A percentile compares a stretch with the other conserved stretches of the same genome.
These are phyloP conservation scores for Conidiobolus incongruus DNA, from an alignment of 371 early-diverging fungal genomes.

Conservation along the genomic window DNA sequence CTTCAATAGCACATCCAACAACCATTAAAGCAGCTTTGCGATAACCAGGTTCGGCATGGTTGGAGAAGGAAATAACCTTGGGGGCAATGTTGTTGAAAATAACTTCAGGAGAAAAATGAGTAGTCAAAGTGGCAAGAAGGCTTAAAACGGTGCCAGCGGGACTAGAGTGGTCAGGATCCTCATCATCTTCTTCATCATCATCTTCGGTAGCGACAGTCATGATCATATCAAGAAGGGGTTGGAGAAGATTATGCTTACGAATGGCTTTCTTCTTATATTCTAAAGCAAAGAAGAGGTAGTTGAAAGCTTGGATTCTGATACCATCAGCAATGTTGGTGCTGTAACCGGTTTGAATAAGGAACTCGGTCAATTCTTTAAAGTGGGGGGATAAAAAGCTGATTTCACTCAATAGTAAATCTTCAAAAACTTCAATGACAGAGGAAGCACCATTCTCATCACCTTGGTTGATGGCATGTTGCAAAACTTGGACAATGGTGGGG, in stretches of 20 bases:
- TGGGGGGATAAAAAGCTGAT: conserved; percentile 54
- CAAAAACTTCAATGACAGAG: conserved; percentile 68
- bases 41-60: conserved; percentile 35
- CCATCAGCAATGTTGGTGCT: conserved; percentile 36
- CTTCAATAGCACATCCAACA: conserved; percentile 61
- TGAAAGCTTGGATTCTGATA: conserved; percentile 56
- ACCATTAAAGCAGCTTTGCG: conserved; percentile 79
- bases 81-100: conserved; percentile 59
- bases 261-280: conserved; percentile 61
- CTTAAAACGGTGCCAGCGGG: conserved; percentile 18
- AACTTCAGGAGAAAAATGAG: conserved; percentile 62
- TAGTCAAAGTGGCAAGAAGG: conserved; percentile 50
- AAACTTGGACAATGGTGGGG: conserved; percentile 62
- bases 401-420: conserved; percentile 49
- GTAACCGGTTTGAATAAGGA: conserved; percentile 42
- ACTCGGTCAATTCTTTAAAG: conserved; percentile 48
- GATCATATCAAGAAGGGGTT: conserved; percentile 42
- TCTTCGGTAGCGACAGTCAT: conserved; percentile 76
- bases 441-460: conserved; percentile 47
- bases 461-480: conserved; percentile 41
- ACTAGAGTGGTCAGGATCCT: conserved; percentile 51
- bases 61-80: conserved; percentile 47
- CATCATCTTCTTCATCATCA: conserved; percentile 61
- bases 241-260: conserved; percentile 51
- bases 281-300: conserved; percentile 65